Evolutionary conservation across 1,139 yeast species (phyloP).

Genomic region (Suhomyces wounanorum): DNA sequence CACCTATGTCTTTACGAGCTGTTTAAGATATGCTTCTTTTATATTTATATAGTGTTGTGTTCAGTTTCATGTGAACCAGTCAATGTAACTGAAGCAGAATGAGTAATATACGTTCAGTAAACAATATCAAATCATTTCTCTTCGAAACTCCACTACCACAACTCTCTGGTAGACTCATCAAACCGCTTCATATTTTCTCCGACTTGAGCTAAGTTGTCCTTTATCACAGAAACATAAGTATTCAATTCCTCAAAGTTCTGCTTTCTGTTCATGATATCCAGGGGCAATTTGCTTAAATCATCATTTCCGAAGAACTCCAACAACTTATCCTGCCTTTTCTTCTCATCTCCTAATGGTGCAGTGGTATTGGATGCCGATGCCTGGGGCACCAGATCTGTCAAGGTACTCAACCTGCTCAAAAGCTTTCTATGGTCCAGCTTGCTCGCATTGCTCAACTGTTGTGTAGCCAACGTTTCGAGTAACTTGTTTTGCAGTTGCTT

Average conservation of each 20-base stretch:
- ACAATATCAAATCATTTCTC: background rate
- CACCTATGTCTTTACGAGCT: no score
- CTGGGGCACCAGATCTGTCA: slow-evolving; percentile 3
- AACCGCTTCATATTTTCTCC: slow-evolving; percentile 46
- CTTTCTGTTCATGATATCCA: slow-evolving; percentile 23
- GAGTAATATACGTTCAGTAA: background rate
- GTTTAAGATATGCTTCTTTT: no score
- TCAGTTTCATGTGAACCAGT: no score
- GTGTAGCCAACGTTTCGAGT: slow-evolving; percentile 55
- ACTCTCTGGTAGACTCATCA: slow-evolving; percentile 39
- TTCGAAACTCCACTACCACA: slow-evolving; percentile 26
- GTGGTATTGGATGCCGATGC: slow-evolving; percentile 1
- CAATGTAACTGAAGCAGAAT: no score
- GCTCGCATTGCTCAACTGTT: slow-evolving; percentile 24
- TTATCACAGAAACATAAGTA: slow-evolving; percentile 39
- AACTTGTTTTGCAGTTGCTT: slow-evolving; percentile 63
- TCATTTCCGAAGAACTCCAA: slow-evolving; percentile 23
- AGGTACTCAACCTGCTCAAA: slow-evolving; percentile 10
- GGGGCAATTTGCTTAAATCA: slow-evolving; percentile 14
- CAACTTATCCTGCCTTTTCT: slow-evolving; percentile 15
- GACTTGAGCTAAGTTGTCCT: slow-evolving; percentile 33
- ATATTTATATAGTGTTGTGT: no score
- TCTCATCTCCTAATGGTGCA: slow-evolving; percentile 3
- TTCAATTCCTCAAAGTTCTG: slow-evolving; percentile 44
- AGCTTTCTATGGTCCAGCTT: slow-evolving; percentile 15